Conservation (phyloP, 2,329 filamentous ascomycete genomes). For the Uncinocarpus reesii region DNA sequence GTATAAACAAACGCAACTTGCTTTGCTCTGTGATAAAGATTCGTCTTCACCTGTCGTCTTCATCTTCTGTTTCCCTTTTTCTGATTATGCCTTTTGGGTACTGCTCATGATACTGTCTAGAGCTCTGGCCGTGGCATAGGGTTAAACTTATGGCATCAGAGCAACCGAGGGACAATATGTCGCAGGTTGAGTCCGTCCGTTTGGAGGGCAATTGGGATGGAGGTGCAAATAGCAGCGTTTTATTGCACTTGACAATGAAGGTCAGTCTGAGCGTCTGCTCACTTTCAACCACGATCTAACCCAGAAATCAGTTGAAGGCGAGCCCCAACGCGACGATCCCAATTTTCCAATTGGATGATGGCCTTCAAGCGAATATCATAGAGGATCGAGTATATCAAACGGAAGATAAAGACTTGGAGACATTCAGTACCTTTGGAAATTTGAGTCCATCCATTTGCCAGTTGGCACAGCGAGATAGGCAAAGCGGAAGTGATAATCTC, state of each 20-base stretch:
- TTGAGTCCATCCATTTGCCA: neutral
- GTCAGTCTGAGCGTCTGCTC: neutral
- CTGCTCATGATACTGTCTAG: neutral
- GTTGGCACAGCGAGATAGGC: neutral
- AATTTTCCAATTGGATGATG: neutral
- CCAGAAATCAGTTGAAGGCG: slow-evolving; percentile 6
- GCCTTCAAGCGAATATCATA: neutral
- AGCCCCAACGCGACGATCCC: neutral
- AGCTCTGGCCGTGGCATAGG: neutral
- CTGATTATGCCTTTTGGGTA: neutral
- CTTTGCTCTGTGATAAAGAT: neutral
- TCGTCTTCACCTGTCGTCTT: neutral
- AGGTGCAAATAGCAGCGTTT: neutral
- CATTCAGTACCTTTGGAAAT: neutral
- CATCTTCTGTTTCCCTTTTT: neutral
- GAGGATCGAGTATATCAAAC: neutral
- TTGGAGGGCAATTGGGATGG: neutral
- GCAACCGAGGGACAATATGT: neutral
- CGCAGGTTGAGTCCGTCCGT: neutral
- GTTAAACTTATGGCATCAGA: neutral
- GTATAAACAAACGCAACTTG: slow-evolving; percentile 1
- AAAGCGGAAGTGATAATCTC: neutral
- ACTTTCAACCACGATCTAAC: too few species aligned
- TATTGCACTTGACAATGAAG: neutral
- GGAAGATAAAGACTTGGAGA: neutral